Percentiles rank a stretch among this genome's conserved stretches.
Conservation (phyloP, 192 early-diverging fungal genomes). For the Podila verticillata region DNA sequence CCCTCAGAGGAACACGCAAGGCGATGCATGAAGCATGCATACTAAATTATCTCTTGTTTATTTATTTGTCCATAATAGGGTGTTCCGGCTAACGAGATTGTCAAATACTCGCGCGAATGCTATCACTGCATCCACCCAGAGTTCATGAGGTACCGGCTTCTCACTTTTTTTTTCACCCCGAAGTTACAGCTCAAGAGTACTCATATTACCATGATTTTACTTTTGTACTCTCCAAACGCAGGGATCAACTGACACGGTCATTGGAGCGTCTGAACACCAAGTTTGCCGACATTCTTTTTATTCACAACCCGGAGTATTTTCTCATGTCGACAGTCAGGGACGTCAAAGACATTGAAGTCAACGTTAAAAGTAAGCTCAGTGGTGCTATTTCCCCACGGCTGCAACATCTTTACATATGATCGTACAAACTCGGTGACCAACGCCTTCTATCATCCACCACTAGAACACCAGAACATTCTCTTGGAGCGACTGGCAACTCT, state of each 20-base stretch:
- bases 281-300: conserved; percentile 48
- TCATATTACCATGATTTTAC: not conserved
- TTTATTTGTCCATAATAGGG: not conserved
- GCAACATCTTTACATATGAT: not conserved
- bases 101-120: conserved; percentile 37
- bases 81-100: conserved; percentile 49
- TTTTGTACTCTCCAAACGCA: not conserved
- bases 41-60: not conserved
- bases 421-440: too few relatives aligned
- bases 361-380: conserved; percentile 39
- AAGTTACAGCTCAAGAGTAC: not conserved
- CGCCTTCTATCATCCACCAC: not conserved
- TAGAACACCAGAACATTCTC: conserved; percentile 41
- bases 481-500: conserved; percentile 26
- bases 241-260: conserved; percentile 48
- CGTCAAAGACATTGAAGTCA: conserved; percentile 24
- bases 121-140: conserved; percentile 55
- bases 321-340: conserved; percentile 30
- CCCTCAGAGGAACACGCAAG: not conserved
- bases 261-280: conserved; percentile 39
- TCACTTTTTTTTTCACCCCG: not conserved
- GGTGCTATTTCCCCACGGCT: too few relatives aligned
- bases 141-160: conserved; percentile 43
- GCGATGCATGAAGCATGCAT: too few relatives aligned
- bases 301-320: conserved; percentile 56